Evolutionary conservation across 805 yeast genomes (phyloP), one percentile per base, ranked within the genome.

Genomic region (Suhomyces kilbournensis): DNA sequence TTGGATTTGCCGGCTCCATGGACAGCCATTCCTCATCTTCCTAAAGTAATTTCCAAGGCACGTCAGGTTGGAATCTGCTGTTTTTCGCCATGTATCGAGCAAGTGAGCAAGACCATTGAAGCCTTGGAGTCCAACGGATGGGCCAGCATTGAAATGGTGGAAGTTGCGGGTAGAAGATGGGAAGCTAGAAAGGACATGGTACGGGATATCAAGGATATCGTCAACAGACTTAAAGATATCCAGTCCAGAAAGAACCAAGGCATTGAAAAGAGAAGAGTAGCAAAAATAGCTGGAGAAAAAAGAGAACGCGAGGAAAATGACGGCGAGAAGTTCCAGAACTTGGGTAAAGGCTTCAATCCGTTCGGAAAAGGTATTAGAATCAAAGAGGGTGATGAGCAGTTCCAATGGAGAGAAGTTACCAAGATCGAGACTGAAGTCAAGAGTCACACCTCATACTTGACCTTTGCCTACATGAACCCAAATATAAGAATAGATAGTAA

Each of bases 31-130:
- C 90, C 90, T 6, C 86, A 87, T 68, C 70, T 93, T 45, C 71
- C 76, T 10, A 59, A 63, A 30, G 96, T 88, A 1, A 77, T 88
- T 14, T 71, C 87, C 7, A 67, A 72, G 7, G 71, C 71, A 17
- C 74, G 77, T 51, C 75, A 77, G 25, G 88, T 84, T 20, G 84
- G 88, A 2, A 79, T 94, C 50, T 94, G 99, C 70, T 94, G 99
- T 69, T 94, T 94, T 65, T 89, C 96, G 39, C 99, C 99, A 8
- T 94, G 99, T 69, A 88, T 94, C 46, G 99, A 94, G 70, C 99
- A 94, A 72, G 99, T 94, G 3, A 86, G 86, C 53, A 86, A 88
- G 65, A 89, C 98, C 0, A 83, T 93, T 10, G 86, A 82, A 57
- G 86, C 88, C 0, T 72, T 94, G 53, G 84, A 86, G 58, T 79